Percentiles rank a stretch among this genome's conserved stretches.
Evolutionary conservation across 129 eudicot species (phyloP).

Genomic region (Logfia minima): DNA sequence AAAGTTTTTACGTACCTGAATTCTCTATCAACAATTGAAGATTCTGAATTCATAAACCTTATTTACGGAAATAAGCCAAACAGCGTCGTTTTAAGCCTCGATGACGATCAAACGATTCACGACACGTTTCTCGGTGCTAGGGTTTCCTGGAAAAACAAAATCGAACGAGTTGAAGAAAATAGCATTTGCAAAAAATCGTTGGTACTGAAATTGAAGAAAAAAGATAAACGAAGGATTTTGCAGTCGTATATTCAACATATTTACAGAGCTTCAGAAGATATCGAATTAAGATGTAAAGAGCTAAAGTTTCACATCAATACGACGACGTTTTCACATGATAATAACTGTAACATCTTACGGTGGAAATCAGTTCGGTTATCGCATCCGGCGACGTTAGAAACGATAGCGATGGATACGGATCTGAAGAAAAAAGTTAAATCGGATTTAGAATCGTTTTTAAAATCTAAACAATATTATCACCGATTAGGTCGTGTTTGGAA

Average conservation of each 20-base stretch:
- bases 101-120: conserved; percentile 42
- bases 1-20: conserved; percentile 58
- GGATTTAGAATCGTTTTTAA: conserved; percentile 64
- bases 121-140: conserved; percentile 72
- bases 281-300: conserved; percentile 48
- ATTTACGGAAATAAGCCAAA: conserved; percentile 49
- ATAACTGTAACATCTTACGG: conserved; percentile 27
- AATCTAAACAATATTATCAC: conserved; percentile 77
- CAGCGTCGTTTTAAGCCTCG: conserved; percentile 52
- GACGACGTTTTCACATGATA: neutral
- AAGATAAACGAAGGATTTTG: conserved; percentile 62
- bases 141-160: conserved; percentile 48
- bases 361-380: conserved; percentile 62
- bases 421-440: conserved; percentile 51
- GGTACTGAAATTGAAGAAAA: conserved; percentile 37
- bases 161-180: conserved; percentile 18
- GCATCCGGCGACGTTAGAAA: conserved; percentile 72
- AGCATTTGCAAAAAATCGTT: neutral
- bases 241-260: conserved; percentile 71
- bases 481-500: conserved; percentile 87
- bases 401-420: conserved; percentile 74
- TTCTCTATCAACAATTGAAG: conserved; percentile 68
- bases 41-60: conserved; percentile 68
- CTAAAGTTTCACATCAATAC: conserved; percentile 46
- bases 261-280: conserved; percentile 55